Evolutionary conservation across 1,139 yeast genomes (phyloP).

Genomic region (Blastobotrys raffinosifermentans): DNA sequence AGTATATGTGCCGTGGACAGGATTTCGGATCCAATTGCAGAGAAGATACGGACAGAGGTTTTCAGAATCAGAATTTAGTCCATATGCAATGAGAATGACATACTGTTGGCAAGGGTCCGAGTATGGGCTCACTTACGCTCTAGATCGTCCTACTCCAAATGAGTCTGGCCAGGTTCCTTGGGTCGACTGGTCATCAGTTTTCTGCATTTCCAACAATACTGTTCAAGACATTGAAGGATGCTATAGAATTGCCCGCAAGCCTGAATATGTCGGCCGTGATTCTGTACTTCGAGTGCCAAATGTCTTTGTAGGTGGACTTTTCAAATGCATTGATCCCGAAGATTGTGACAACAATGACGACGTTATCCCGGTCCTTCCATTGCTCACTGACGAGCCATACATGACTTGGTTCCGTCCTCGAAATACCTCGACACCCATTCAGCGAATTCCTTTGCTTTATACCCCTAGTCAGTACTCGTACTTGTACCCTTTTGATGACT

Average conservation of each 20-base stretch:
- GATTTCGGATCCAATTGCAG: constrained; percentile 20
- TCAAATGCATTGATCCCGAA: constrained; percentile 17
- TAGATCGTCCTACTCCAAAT: constrained; percentile 4
- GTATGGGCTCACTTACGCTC: constrained; percentile 12
- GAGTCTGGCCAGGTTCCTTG: constrained; percentile 6
- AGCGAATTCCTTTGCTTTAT: constrained; percentile 22
- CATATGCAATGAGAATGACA: constrained; percentile 13
- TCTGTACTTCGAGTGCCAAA: constrained; percentile 17
- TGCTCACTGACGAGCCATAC: constrained; percentile 26
- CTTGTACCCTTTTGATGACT: constrained; percentile 20
- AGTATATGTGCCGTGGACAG: constrained; percentile 22
- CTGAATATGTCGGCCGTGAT: constrained; percentile 8
- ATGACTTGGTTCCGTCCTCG: constrained; percentile 17
- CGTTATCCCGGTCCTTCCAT: constrained; percentile 22
- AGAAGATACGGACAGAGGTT: not conserved
- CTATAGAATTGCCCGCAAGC: constrained; percentile 17
- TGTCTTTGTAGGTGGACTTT: constrained; percentile 24
- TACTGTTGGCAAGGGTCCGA: constrained; percentile 19
- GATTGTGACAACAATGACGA: constrained; percentile 14
- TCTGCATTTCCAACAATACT: constrained; percentile 14
- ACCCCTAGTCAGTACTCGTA: constrained; percentile 24
- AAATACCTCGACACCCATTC: constrained; percentile 7
- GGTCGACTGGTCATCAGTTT: constrained; percentile 17
- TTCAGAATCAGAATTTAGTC: too few species aligned
- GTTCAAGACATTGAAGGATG: constrained; percentile 17